These are phyloP conservation scores for Alternaria gansuensis DNA, from an alignment of 2,329 filamentous ascomycete species.

Conservation along the genomic window DNA sequence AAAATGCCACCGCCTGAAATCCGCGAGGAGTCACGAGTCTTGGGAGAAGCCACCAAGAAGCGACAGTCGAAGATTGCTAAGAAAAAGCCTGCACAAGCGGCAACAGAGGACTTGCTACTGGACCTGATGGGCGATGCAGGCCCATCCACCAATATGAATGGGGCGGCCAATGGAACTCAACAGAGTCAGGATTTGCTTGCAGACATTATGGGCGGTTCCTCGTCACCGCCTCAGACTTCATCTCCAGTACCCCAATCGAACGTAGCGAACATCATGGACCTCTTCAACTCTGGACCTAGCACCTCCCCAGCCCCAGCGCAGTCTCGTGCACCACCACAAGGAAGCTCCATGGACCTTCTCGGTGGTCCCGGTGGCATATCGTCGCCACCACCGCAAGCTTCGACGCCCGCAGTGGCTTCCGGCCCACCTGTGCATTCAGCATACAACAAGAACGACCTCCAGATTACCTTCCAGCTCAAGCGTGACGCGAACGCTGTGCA, in stretches of 20 bases:
- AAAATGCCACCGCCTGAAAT: slow-evolving; percentile 99
- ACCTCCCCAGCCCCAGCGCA: slow-evolving; percentile 50
- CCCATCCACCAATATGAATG: slow-evolving; percentile 62
- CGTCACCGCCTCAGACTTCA: slow-evolving; percentile 57
- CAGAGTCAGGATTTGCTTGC: slow-evolving; percentile 83
- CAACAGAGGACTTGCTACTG: slow-evolving; percentile 88
- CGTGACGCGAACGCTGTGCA: slow-evolving; percentile 83
- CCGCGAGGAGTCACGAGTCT: slow-evolving; percentile 89
- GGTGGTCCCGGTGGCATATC: slow-evolving; percentile 56
- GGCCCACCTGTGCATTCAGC: slow-evolving; percentile 68
- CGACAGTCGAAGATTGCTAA: slow-evolving; percentile 66
- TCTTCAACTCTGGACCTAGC: slow-evolving; percentile 69
- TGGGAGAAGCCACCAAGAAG: slow-evolving; percentile 75
- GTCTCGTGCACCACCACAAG: slow-evolving; percentile 51
- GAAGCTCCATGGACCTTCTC: slow-evolving; percentile 54
- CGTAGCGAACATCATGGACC: slow-evolving; percentile 80
- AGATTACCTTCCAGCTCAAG: slow-evolving; percentile 83
- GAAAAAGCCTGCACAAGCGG: slow-evolving; percentile 78
- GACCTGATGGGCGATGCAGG: slow-evolving; percentile 90
- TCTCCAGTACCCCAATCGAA: slow-evolving; percentile 52
- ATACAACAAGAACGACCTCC: slow-evolving; percentile 86
- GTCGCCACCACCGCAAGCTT: slow-evolving; percentile 60
- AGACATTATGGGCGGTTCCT: slow-evolving; percentile 79
- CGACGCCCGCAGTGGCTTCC: slow-evolving; percentile 48
- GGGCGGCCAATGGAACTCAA: slow-evolving; percentile 65